Percentiles rank a stretch among this genome's conserved stretches.
Evolutionary conservation across 2,329 filamentous ascomycete species (phyloP).

Genomic region (Colletotrichum simmondsii): DNA sequence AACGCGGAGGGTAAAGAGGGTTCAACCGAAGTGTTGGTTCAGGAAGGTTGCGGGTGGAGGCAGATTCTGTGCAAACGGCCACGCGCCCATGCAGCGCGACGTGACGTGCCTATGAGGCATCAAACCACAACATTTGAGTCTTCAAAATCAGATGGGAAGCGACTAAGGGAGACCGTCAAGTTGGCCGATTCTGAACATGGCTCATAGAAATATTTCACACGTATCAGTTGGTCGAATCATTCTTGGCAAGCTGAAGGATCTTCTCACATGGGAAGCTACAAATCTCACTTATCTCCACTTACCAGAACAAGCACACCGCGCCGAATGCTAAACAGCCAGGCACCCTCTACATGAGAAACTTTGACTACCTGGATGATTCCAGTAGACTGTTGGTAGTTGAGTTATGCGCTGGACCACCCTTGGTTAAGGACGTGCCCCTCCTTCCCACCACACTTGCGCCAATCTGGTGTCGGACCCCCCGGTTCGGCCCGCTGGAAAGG

Average conservation of each 20-base stretch:
- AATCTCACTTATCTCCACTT: too few species aligned
- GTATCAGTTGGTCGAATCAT: too few species aligned
- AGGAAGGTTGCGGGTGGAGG: background rate
- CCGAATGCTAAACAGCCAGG: background rate
- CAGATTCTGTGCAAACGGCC: background rate
- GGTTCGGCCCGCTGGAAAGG: background rate
- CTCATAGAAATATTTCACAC: background rate
- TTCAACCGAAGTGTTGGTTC: background rate
- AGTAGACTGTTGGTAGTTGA: background rate
- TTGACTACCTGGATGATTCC: background rate
- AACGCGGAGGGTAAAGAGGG: background rate
- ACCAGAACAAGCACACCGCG: too few species aligned
- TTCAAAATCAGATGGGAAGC: background rate
- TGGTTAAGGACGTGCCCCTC: background rate
- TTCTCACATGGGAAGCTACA: too few species aligned
- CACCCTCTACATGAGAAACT: background rate
- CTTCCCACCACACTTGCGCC: background rate
- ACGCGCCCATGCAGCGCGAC: background rate
- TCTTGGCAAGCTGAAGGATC: too few species aligned
- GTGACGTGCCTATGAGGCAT: background rate
- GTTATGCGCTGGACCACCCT: background rate
- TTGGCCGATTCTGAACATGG: background rate
- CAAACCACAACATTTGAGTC: background rate
- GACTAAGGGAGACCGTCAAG: too few species aligned
- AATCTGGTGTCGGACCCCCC: background rate